A percentile compares a stretch with the other conserved stretches of the same genome.
phyloP scores from a whole-genome alignment of 2,329 filamentous ascomycete species.

The Pseudogymnoascus sp. region DNA sequence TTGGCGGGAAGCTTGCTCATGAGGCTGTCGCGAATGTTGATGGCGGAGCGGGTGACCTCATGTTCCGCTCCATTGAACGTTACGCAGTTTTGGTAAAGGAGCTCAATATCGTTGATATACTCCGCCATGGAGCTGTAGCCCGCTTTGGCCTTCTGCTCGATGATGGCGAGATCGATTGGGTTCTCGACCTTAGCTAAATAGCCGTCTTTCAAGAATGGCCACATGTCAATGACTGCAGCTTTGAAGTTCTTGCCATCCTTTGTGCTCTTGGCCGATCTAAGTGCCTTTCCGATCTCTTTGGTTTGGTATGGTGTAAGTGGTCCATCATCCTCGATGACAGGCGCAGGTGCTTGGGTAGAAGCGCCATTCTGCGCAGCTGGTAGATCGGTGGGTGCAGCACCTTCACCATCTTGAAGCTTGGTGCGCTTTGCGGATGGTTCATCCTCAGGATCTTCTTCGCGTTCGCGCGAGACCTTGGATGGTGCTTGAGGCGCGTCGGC shows the following conservation, averaged over 20 bases:
- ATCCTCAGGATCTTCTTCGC: slow-evolving; percentile 63
- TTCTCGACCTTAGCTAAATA: slow-evolving; percentile 61
- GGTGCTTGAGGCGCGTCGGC: slow-evolving; percentile 28
- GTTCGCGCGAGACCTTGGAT: slow-evolving; percentile 61
- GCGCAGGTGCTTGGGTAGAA: not conserved
- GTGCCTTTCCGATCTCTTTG: slow-evolving; percentile 55
- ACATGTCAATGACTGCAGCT: slow-evolving; percentile 68
- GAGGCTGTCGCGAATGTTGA: slow-evolving; percentile 51
- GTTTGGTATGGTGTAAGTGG: slow-evolving; percentile 51
- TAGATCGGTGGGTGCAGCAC: slow-evolving; percentile 21
- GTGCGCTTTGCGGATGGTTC: slow-evolving; percentile 74
- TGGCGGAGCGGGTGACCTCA: slow-evolving; percentile 54
- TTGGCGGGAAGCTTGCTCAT: slow-evolving; percentile 50
- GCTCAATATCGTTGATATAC: slow-evolving; percentile 65
- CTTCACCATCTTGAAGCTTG: slow-evolving; percentile 55
- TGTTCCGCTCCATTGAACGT: slow-evolving; percentile 79
- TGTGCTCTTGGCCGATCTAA: slow-evolving; percentile 77
- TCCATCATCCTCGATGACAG: slow-evolving; percentile 3
- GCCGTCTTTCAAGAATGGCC: slow-evolving; percentile 68
- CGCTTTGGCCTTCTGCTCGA: slow-evolving; percentile 66
- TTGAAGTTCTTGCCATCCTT: slow-evolving; percentile 71
- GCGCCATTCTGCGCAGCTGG: slow-evolving; percentile 25
- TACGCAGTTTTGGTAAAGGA: slow-evolving; percentile 72
- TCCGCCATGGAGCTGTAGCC: slow-evolving; percentile 64
- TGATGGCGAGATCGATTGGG: slow-evolving; percentile 77